phyloP scores from a whole-genome alignment of 2,329 filamentous ascomycete genomes.

The Penicillium occitanis region DNA sequence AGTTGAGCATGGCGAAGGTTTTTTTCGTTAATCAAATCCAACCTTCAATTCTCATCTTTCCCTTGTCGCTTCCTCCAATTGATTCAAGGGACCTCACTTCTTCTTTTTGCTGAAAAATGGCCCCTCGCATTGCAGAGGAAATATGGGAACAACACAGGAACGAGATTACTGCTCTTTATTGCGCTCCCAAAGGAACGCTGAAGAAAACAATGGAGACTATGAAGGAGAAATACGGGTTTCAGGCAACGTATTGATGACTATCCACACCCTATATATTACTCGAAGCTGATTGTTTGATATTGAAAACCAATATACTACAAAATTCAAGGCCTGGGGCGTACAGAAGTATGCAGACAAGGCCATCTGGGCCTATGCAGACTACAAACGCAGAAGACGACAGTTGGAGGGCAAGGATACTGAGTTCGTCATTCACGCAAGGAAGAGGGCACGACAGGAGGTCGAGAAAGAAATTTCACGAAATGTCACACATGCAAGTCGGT shows the following conservation, averaged over 20 bases:
- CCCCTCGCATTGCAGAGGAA: neutral
- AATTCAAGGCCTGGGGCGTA: slow-evolving; percentile 4
- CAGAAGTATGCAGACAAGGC: slow-evolving; percentile 2
- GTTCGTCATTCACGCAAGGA: neutral
- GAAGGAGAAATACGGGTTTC: slow-evolving; percentile 13
- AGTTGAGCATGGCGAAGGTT: neutral
- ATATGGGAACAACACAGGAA: slow-evolving; percentile 6
- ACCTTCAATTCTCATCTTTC: neutral
- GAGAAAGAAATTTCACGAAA: slow-evolving; percentile 10
- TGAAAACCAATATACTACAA: slow-evolving; percentile 13
- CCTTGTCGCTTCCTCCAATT: neutral
- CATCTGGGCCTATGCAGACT: neutral
- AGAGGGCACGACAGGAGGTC: slow-evolving; percentile 1
- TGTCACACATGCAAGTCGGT: slow-evolving; percentile 7
- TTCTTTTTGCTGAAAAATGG: neutral
- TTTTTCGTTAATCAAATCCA: neutral
- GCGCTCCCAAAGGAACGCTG: neutral
- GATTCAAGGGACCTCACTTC: neutral
- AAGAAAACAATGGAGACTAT: slow-evolving; percentile 9
- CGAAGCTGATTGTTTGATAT: neutral
- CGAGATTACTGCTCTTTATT: slow-evolving; percentile 16
- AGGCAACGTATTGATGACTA: slow-evolving; percentile 11
- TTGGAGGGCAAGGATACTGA: slow-evolving; percentile 8
- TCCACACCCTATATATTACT: neutral
- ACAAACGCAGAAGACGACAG: slow-evolving; percentile 13